Evolutionary conservation across 202 grass and related monocot species (phyloP).

Genomic region (Sporobolus alterniflorus): DNA sequence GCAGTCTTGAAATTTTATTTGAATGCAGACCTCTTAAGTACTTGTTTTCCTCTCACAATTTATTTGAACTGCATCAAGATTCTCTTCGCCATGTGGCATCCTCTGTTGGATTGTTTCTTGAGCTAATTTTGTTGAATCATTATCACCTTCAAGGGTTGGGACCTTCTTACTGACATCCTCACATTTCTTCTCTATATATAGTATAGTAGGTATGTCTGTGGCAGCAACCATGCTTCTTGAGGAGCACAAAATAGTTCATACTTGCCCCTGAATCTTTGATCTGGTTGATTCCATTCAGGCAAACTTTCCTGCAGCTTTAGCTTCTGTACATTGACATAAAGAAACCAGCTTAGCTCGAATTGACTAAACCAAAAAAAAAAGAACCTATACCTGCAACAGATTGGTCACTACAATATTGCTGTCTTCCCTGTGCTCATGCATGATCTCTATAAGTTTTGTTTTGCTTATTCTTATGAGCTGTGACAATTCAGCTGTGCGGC

Average conservation of each 20-base stretch:
- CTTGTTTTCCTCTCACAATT: conserved; percentile 33
- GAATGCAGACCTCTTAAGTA: conserved; percentile 38
- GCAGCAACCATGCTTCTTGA: conserved; percentile 24
- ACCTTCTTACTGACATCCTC: conserved; percentile 19
- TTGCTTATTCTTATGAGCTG: conserved; percentile 70
- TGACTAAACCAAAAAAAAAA: conserved; percentile 4
- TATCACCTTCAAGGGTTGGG: conserved; percentile 27
- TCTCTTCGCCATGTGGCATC: conserved; percentile 1
- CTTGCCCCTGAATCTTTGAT: conserved; percentile 32
- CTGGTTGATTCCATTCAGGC: conserved; percentile 51
- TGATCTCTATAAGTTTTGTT: conserved; percentile 49
- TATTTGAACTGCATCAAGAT: neutral
- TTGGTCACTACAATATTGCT: conserved; percentile 61
- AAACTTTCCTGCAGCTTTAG: conserved; percentile 48
- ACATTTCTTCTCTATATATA: conserved; percentile 21
- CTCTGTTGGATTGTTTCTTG: conserved; percentile 14
- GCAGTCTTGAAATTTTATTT: conserved; percentile 42
- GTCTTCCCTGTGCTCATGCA: conserved; percentile 61
- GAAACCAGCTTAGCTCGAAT: conserved; percentile 21
- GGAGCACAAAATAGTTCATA: conserved; percentile 47
- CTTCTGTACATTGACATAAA: conserved; percentile 50
- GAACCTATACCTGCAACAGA: conserved; percentile 65
- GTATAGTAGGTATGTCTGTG: conserved; percentile 25
- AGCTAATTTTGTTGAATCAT: conserved; percentile 25
- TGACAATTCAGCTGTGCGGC: conserved; percentile 52